Percentiles rank a stretch among this genome's conserved stretches.
phyloP scores from a whole-genome alignment of 768 basidiomycete species.

The Rhizopogon rudus region DNA sequence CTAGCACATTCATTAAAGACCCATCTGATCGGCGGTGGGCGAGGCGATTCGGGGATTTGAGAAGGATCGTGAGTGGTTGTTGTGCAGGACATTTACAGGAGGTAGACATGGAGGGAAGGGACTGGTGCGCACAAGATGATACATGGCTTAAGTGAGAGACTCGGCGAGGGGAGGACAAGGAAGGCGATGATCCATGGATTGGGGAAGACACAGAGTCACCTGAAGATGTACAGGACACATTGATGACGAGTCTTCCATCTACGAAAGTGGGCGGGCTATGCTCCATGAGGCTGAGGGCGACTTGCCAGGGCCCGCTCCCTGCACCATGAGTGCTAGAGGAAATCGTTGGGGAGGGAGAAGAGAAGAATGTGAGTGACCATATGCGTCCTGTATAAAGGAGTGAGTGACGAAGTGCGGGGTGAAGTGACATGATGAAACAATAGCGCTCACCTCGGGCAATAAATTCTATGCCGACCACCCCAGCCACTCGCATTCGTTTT shows the following conservation, averaged over 20 bases:
- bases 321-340: neutral
- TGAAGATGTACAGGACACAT: constrained; percentile 19
- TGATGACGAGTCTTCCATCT: constrained; percentile 46
- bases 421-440: neutral
- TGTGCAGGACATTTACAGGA: neutral
- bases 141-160: too few species aligned
- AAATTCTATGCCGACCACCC: constrained; percentile 54
- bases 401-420: neutral
- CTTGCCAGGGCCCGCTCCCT: constrained; percentile 28
- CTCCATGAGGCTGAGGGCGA: constrained; percentile 47
- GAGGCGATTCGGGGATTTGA: neutral
- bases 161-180: neutral
- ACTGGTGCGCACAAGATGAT: too few species aligned
- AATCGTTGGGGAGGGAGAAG: constrained; percentile 3
- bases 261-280: constrained; percentile 56
- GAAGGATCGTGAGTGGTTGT: neutral
- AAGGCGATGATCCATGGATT: too few species aligned
- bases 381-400: constrained; percentile 13
- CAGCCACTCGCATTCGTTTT: constrained; percentile 64
- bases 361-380: constrained; percentile 23
- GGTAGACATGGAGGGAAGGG: neutral
- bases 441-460: constrained; percentile 45
- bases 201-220: neutral
- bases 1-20: neutral
- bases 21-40: neutral